Percentiles rank a stretch among this genome's conserved stretches.
These are phyloP conservation scores for Wickerhamiella sorbophila DNA, from an alignment of 805 yeast genomes.

Conservation along the genomic window DNA sequence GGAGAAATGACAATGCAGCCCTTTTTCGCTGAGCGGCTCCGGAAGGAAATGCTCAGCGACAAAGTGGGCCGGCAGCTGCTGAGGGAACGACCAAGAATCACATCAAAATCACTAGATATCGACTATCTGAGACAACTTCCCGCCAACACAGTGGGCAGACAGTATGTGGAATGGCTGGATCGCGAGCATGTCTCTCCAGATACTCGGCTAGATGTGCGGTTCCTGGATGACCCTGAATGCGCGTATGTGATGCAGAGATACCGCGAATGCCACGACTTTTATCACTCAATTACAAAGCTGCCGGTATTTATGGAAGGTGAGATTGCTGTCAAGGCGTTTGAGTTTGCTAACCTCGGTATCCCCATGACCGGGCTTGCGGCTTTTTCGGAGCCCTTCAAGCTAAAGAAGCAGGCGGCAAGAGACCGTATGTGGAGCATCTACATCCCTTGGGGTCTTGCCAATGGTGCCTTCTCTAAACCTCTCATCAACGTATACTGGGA, in stretches of 20 bases:
- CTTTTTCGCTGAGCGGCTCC: slow-evolving; percentile 44
- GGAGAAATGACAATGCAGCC: slow-evolving; percentile 86
- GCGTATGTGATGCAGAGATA: slow-evolving; percentile 85
- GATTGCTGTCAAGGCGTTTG: slow-evolving; percentile 81
- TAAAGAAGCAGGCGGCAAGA: slow-evolving; percentile 46
- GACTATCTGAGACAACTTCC: slow-evolving; percentile 48
- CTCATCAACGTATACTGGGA: slow-evolving; percentile 91
- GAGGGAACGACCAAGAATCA: slow-evolving; percentile 69
- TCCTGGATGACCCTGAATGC: slow-evolving; percentile 75
- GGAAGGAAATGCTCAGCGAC: slow-evolving; percentile 62
- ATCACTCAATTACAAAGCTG: slow-evolving; percentile 78
- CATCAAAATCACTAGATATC: slow-evolving; percentile 53
- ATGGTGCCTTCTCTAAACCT: slow-evolving; percentile 60
- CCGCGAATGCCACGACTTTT: slow-evolving; percentile 93
- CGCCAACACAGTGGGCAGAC: slow-evolving; percentile 55
- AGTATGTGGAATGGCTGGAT: slow-evolving; percentile 71
- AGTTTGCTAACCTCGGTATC: slow-evolving; percentile 78
- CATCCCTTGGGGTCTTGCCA: slow-evolving; percentile 74
- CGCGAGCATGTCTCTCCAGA: slow-evolving; percentile 88
- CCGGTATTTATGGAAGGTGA: slow-evolving; percentile 96
- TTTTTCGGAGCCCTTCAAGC: slow-evolving; percentile 69
- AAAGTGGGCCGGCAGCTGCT: slow-evolving; percentile 64
- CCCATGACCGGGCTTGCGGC: slow-evolving; percentile 96
- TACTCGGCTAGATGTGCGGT: slow-evolving; percentile 76
- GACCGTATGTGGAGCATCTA: slow-evolving; percentile 49